Percentiles rank a stretch among this genome's conserved stretches.
These are phyloP conservation scores for Crucihimalaya himalaica DNA, from an alignment of 345 rosid genomes.

Conservation along the genomic window DNA sequence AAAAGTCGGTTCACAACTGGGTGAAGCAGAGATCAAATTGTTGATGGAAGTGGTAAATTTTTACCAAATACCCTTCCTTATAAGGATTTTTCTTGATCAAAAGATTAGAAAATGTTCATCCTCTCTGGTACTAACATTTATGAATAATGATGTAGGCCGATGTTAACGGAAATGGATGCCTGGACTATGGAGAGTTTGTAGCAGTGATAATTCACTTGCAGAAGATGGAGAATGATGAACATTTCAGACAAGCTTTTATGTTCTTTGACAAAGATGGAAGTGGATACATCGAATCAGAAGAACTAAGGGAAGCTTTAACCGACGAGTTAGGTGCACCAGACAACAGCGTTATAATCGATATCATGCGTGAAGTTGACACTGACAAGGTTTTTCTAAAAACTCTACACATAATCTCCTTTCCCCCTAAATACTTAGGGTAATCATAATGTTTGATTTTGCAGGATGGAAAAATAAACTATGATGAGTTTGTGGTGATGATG, in stretches of 20 bases:
- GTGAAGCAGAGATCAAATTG: conserved; percentile 92
- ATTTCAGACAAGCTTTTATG: conserved; percentile 88
- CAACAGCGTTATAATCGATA: conserved; percentile 64
- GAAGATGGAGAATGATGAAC: conserved; percentile 97
- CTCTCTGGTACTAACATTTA: conserved; percentile 10
- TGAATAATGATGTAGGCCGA: conserved; percentile 65
- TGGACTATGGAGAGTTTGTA: conserved; percentile 94
- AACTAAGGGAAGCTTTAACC: conserved; percentile 65
- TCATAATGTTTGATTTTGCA: conserved; percentile 32
- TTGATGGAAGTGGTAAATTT: conserved; percentile 91
- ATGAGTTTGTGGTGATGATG: conserved; percentile 97
- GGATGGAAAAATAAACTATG: conserved; percentile 89
- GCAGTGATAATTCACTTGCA: conserved; percentile 96
- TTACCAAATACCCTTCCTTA: background rate
- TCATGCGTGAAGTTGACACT: conserved; percentile 95
- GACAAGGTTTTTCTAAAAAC: conserved; percentile 61
- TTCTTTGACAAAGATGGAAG: conserved; percentile 88
- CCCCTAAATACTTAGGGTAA: background rate
- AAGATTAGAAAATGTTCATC: background rate
- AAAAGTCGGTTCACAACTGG: conserved; percentile 87
- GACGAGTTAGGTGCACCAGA: conserved; percentile 75
- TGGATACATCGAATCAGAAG: conserved; percentile 79
- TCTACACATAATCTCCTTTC: background rate
- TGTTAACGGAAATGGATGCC: conserved; percentile 84
- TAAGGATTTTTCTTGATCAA: background rate